phyloP scores from a whole-genome alignment of 2,329 filamentous ascomycete genomes.

The Scedosporium apiospermum region DNA sequence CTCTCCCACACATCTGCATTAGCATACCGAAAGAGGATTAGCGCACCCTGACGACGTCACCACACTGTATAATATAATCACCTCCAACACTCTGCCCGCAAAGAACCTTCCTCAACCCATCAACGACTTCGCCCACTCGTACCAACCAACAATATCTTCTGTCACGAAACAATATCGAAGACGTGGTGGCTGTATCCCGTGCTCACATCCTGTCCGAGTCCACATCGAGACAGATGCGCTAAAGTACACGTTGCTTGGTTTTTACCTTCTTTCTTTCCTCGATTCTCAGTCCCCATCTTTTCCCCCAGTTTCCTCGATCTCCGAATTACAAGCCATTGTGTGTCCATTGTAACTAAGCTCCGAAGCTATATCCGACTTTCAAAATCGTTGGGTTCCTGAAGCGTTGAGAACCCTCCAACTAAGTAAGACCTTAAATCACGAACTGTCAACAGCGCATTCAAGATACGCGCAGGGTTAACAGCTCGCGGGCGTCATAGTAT shows the following conservation, averaged over 20 bases:
- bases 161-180: too few relatives aligned
- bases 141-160: too few relatives aligned
- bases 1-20: not conserved
- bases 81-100: too few relatives aligned
- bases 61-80: not conserved
- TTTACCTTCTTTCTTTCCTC: not conserved
- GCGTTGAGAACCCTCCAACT: not conserved
- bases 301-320: constrained; percentile 1
- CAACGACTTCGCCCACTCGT: too few relatives aligned
- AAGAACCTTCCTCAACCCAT: not conserved
- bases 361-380: constrained; percentile 4
- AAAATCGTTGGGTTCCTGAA: constrained; percentile 5
- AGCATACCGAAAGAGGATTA: not conserved
- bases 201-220: not conserved
- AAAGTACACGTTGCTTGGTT: not conserved
- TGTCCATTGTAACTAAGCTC: not conserved
- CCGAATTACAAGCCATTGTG: not conserved
- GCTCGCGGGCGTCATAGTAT: not conserved
- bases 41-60: constrained; percentile 2
- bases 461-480: too few relatives aligned
- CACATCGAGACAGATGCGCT: not conserved
- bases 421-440: too few relatives aligned
- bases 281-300: not conserved
- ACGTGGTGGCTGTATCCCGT: too few relatives aligned
- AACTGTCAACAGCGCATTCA: too few relatives aligned